Percentiles rank a stretch among this genome's conserved stretches.
Conservation (phyloP, 1,284 basidiomycete species). For the Vanrija sp. region DNA sequence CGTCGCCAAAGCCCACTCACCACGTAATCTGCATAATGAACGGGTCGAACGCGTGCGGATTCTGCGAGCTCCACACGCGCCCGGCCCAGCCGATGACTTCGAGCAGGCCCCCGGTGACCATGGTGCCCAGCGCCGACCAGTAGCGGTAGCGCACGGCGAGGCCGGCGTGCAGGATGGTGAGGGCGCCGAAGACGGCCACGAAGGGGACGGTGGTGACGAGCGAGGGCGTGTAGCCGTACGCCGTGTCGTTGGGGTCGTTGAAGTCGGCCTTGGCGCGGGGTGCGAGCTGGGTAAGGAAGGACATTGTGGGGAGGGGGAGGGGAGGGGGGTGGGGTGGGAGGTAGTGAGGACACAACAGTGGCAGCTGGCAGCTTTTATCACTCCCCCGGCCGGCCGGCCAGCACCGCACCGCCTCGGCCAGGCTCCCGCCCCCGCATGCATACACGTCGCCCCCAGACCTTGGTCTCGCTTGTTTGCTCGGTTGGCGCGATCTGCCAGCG, state of each 20-base stretch:
- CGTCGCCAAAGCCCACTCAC: slow-evolving; percentile 16
- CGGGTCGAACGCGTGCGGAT: slow-evolving; percentile 25
- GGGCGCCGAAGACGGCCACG: slow-evolving; percentile 29
- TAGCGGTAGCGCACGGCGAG: slow-evolving; percentile 50
- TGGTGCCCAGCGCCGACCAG: slow-evolving; percentile 58
- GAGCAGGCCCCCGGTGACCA: slow-evolving; percentile 53
- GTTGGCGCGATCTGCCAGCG: no score
- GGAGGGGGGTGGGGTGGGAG: no score
- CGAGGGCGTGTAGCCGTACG: slow-evolving; percentile 35
- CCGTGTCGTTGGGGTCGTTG: slow-evolving; percentile 10
- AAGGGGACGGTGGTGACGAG: slow-evolving; percentile 18
- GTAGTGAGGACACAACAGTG: no score
- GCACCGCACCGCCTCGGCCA: no score
- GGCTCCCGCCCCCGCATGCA: no score
- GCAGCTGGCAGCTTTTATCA: no score
- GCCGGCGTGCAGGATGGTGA: slow-evolving; percentile 50
- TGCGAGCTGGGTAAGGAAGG: no score
- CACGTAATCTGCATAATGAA: slow-evolving; percentile 52
- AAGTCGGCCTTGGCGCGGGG: no score
- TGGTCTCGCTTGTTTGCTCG: no score
- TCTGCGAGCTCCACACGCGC: slow-evolving; percentile 30
- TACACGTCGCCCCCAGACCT: no score
- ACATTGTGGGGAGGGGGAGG: no score
- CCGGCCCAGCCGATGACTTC: slow-evolving; percentile 53
- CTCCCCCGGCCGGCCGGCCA: no score